Conservation (phyloP, 2,329 filamentous ascomycete genomes). For the Stylonectria norvegica region DNA sequence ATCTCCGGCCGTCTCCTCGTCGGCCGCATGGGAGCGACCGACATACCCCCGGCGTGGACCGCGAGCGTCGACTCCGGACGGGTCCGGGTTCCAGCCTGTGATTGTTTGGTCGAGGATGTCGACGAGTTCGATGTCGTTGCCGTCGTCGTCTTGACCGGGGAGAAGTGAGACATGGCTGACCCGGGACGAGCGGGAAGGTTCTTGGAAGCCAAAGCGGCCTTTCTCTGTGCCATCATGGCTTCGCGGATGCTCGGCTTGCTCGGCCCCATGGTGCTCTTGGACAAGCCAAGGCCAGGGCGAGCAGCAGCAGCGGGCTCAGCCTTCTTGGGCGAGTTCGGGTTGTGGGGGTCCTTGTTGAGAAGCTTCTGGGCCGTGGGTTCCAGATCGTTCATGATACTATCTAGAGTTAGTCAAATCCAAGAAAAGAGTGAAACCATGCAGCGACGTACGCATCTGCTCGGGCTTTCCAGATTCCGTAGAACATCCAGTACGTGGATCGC, state of each 20-base stretch:
- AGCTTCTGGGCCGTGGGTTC: conserved; percentile 76
- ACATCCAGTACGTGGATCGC: conserved; percentile 83
- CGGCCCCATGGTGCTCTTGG: conserved; percentile 57
- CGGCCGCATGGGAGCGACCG: conserved; percentile 61
- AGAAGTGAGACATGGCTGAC: conserved; percentile 62
- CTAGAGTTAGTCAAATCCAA: conserved; percentile 19
- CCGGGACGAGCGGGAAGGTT: conserved; percentile 56
- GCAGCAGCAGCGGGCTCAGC: conserved; percentile 39
- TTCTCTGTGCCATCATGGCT: conserved; percentile 80
- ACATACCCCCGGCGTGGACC: conserved; percentile 55
- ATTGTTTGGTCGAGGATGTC: conserved; percentile 28
- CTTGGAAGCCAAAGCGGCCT: conserved; percentile 46
- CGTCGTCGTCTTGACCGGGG: conserved; percentile 45
- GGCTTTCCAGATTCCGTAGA: conserved; percentile 71
- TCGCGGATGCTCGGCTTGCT: conserved; percentile 72
- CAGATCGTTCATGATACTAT: conserved; percentile 72
- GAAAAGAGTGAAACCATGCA: neutral
- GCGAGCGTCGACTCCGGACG: conserved; percentile 44
- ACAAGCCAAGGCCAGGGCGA: conserved; percentile 58
- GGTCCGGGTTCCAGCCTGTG: conserved; percentile 37
- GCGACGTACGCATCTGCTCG: conserved; percentile 66
- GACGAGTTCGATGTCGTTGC: conserved; percentile 36
- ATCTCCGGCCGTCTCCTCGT: conserved; percentile 56
- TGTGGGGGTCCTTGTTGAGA: conserved; percentile 78
- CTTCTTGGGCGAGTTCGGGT: conserved; percentile 67